phyloP scores from a whole-genome alignment of 306 rosid genomes.

The Herpetospermum pedunculosum region DNA sequence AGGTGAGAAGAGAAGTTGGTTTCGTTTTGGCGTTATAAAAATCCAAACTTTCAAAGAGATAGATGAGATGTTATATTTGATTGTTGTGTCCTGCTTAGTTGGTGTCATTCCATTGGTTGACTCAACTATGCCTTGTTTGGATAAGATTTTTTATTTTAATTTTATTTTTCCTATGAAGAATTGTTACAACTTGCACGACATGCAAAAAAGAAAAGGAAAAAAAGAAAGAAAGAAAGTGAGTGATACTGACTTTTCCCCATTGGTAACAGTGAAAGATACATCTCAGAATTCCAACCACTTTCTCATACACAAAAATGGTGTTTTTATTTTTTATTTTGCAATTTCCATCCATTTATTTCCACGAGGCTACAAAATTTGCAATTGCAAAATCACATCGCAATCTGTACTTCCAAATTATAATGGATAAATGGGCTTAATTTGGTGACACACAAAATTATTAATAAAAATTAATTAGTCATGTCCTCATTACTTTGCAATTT shows the following conservation, averaged over 20 bases:
- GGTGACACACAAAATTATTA: background rate
- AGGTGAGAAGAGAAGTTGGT: background rate
- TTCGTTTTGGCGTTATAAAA: background rate
- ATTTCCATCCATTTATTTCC: too few species aligned
- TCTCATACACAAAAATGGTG: background rate
- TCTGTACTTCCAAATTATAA: background rate
- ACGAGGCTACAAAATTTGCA: background rate
- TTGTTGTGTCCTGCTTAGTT: background rate
- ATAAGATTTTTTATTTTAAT: background rate
- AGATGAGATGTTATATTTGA: background rate
- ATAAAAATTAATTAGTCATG: too few species aligned
- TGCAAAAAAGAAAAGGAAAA: background rate
- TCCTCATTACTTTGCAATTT: too few species aligned
- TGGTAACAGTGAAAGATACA: slow-evolving; percentile 5
- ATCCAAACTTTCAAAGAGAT: background rate
- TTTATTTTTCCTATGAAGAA: background rate
- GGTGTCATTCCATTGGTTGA: slow-evolving; percentile 2
- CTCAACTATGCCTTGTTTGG: slow-evolving; percentile 3
- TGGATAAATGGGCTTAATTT: background rate
- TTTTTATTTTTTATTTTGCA: background rate
- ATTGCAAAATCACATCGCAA: background rate
- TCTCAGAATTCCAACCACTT: slow-evolving; percentile 6
- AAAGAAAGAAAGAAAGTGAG: background rate
- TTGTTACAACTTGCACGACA: slow-evolving; percentile 7
- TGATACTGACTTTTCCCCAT: slow-evolving; percentile 7